Conservation (phyloP, 768 basidiomycete species). For the Chlorophyllum brunneum region DNA sequence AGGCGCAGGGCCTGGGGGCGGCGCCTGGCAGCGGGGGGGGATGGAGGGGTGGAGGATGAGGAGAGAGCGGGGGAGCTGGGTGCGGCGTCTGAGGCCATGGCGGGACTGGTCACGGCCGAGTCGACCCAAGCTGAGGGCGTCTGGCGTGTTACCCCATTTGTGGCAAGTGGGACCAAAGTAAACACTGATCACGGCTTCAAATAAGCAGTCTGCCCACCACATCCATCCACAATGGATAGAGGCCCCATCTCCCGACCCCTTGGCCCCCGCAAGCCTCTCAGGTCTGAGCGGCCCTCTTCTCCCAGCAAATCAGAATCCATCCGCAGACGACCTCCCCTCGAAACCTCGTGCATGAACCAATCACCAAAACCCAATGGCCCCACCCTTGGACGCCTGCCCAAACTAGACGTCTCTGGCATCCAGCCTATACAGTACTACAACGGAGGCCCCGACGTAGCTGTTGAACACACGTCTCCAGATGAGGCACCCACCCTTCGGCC, state of each 20-base stretch:
- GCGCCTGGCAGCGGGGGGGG: constrained; percentile 24
- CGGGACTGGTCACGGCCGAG: too few relatives aligned
- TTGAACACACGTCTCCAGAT: constrained; percentile 10
- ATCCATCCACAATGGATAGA: constrained; percentile 19
- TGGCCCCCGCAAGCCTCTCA: constrained; percentile 48
- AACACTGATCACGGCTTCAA: constrained; percentile 21
- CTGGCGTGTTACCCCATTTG: constrained; percentile 22
- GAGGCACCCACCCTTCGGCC: constrained; percentile 6
- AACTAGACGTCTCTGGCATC: constrained; percentile 3
- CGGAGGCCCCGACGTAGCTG: constrained; percentile 1
- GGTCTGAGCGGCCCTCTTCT: constrained; percentile 14
- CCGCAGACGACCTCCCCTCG: not conserved
- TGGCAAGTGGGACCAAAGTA: constrained; percentile 20
- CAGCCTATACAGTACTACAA: constrained; percentile 3
- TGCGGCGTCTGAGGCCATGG: not conserved
- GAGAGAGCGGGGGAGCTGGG: constrained; percentile 3
- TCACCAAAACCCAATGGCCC: not conserved
- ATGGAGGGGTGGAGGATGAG: constrained; percentile 10
- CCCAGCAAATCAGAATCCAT: not conserved
- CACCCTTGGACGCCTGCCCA: not conserved
- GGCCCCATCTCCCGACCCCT: constrained; percentile 35
- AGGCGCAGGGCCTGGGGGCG: constrained; percentile 33
- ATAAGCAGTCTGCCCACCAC: constrained; percentile 22
- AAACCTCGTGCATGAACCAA: too few relatives aligned
- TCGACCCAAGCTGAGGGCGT: too few relatives aligned